Evolutionary conservation across 352 stramenopile genomes (phyloP).

Genomic region (Achlya hypogyna): DNA sequence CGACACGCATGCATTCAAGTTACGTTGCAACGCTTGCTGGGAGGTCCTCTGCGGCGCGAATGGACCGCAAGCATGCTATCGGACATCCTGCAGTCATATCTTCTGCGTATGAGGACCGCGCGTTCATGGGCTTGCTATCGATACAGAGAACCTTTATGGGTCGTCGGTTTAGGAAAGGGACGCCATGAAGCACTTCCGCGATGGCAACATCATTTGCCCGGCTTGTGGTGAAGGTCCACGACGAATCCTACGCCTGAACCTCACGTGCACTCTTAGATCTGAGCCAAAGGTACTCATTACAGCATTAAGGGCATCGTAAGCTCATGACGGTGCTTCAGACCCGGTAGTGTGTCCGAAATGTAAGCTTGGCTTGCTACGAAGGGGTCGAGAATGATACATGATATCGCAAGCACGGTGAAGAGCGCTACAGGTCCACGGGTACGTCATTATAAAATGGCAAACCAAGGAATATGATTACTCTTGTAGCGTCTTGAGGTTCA

Average conservation of each 20-base stretch:
- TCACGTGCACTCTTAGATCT: conserved; percentile 1
- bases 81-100: conserved; percentile 20
- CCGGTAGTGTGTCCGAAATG: conserved; percentile 15
- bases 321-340: not conserved
- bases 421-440: conserved; percentile 12
- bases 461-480: too few relatives aligned
- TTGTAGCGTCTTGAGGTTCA: conserved; percentile 17
- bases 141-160: not conserved
- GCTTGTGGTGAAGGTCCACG: conserved; percentile 18
- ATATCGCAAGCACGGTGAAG: conserved; percentile 12
- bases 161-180: conserved; percentile 1
- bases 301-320: not conserved
- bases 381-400: not conserved
- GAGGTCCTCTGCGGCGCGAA: conserved; percentile 14
- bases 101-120: conserved; percentile 16
- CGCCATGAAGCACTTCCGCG: conserved; percentile 16
- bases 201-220: conserved; percentile 13
- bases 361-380: not conserved
- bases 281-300: conserved; percentile 9
- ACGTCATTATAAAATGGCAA: too few relatives aligned
- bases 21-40: conserved; percentile 19
- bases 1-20: conserved; percentile 12
- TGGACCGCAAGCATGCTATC: conserved; percentile 15
- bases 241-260: not conserved
- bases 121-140: not conserved